A percentile compares a stretch with the other conserved stretches of the same genome.
Conservation (phyloP, 345 rosid genomes). For the Garcia nutans region DNA sequence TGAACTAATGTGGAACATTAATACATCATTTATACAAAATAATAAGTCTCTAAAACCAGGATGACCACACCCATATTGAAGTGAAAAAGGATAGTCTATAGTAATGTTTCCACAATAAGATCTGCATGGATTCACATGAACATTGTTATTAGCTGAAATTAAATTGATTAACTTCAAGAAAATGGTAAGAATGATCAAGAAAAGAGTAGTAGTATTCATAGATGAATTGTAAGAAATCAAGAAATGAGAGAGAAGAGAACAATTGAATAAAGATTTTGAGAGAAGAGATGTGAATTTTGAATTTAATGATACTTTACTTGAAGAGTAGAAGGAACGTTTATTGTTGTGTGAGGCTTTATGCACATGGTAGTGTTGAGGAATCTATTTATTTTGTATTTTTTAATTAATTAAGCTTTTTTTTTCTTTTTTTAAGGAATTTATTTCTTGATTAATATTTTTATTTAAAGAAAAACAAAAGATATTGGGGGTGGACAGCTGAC, state of each 20-base stretch:
- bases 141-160: slow-evolving; percentile 12
- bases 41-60: slow-evolving; percentile 80
- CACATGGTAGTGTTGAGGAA: slow-evolving; percentile 30
- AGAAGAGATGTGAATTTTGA: not conserved
- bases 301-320: slow-evolving; percentile 48
- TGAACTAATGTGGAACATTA: slow-evolving; percentile 83
- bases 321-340: slow-evolving; percentile 5
- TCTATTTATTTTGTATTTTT: not conserved
- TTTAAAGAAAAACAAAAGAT: too few relatives aligned
- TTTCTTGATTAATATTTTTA: too few relatives aligned
- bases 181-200: slow-evolving; percentile 11
- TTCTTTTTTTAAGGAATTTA: not conserved
- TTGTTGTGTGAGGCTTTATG: slow-evolving; percentile 24
- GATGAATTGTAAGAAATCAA: not conserved
- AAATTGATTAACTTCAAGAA: slow-evolving; percentile 18
- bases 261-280: not conserved
- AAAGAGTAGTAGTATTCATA: slow-evolving; percentile 19
- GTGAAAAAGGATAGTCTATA: slow-evolving; percentile 71
- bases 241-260: not conserved
- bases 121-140: slow-evolving; percentile 42
- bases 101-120: slow-evolving; percentile 86
- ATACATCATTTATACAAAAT: slow-evolving; percentile 74
- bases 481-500: not conserved
- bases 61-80: slow-evolving; percentile 81
- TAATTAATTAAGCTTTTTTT: not conserved